phyloP scores from a whole-genome alignment of 176 grass and related monocot species.

The Areca catechu region DNA sequence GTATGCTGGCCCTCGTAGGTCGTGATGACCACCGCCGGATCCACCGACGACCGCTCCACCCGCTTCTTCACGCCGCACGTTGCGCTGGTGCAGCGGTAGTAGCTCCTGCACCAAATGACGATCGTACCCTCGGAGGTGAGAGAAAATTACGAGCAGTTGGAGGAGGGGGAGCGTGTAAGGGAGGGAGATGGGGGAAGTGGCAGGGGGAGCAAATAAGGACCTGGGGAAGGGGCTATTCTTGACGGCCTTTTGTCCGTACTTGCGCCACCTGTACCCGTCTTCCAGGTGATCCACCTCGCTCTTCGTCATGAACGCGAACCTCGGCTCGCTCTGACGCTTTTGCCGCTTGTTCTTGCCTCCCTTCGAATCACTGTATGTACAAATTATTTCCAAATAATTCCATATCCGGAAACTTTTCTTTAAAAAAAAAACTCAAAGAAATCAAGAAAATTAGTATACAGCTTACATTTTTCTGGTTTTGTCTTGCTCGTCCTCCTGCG shows the following conservation, averaged over 20 bases:
- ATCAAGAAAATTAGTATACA: too few species aligned
- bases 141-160: too few species aligned
- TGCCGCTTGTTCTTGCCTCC: conserved; percentile 27
- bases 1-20: conserved; percentile 83
- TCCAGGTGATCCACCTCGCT: conserved; percentile 63
- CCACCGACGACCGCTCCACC: conserved; percentile 70
- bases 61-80: conserved; percentile 83
- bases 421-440: too few species aligned
- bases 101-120: conserved; percentile 45
- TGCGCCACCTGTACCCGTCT: conserved; percentile 77
- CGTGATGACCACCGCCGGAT: conserved; percentile 86
- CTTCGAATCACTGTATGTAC: too few species aligned
- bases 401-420: too few species aligned
- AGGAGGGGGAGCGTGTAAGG: too few species aligned
- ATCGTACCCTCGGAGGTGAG: too few species aligned
- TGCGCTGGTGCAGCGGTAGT: conserved; percentile 80
- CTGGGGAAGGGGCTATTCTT: conserved; percentile 79
- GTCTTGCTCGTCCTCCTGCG: neutral
- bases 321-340: conserved; percentile 53
- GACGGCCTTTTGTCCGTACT: conserved; percentile 82
- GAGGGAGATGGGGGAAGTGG: too few species aligned
- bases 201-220: conserved; percentile 1
- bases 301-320: conserved; percentile 85
- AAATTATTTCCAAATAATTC: too few species aligned
- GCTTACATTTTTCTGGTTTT: too few species aligned